Evolutionary conservation across 805 yeast genomes (phyloP).

Genomic region (Groenewaldozyma salmanticensis): DNA sequence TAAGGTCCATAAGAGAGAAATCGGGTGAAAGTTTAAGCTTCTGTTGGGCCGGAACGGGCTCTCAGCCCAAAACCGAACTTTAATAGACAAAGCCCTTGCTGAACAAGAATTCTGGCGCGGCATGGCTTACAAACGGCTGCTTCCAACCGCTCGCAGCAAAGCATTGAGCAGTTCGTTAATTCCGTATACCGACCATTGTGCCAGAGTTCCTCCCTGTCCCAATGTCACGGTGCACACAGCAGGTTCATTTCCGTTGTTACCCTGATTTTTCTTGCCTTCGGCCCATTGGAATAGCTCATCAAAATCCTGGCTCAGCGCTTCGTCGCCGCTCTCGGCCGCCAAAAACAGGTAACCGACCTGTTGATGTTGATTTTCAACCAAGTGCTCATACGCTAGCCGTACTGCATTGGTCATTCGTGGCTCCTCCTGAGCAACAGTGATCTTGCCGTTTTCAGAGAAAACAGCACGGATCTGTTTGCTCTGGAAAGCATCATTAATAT

Average conservation of each 20-base stretch:
- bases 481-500: constrained; percentile 66
- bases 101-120: too few species aligned
- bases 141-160: constrained; percentile 10
- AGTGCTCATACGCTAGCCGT: constrained; percentile 13
- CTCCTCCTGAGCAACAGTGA: constrained; percentile 61
- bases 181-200: constrained; percentile 26
- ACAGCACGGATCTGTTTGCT: constrained; percentile 68
- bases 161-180: constrained; percentile 24
- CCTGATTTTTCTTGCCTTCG: too few species aligned
- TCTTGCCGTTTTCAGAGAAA: constrained; percentile 48
- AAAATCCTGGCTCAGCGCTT: constrained; percentile 18
- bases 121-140: too few species aligned
- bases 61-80: too few species aligned
- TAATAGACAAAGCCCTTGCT: too few species aligned
- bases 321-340: constrained; percentile 14
- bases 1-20: too few species aligned
- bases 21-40: too few species aligned
- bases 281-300: constrained; percentile 25
- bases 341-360: constrained; percentile 20
- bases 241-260: background rate
- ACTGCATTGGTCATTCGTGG: constrained; percentile 42
- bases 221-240: constrained; percentile 21
- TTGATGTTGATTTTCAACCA: constrained; percentile 6
- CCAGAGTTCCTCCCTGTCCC: constrained; percentile 24
- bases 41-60: too few species aligned